These are phyloP conservation scores for Azolla pinnata DNA, from an alignment of 75 land plant genomes.

Conservation along the genomic window DNA sequence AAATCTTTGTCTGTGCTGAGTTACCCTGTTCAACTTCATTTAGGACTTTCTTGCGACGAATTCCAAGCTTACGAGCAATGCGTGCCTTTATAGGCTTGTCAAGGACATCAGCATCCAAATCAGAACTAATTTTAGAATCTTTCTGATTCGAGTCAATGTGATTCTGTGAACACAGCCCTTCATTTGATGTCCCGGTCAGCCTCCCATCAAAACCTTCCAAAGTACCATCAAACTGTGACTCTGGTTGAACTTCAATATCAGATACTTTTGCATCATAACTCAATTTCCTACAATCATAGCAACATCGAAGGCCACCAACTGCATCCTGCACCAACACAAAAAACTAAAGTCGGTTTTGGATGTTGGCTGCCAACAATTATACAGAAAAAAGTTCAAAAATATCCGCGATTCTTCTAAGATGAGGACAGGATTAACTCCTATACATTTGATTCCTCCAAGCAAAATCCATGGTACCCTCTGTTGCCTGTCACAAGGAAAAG, in stretches of 20 bases:
- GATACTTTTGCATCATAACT: neutral
- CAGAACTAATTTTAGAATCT: neutral
- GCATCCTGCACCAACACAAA: neutral
- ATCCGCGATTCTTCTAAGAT: too few species aligned
- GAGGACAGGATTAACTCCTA: neutral
- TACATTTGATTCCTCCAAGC: neutral
- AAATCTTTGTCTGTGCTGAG: too few species aligned
- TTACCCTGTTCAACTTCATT: neutral
- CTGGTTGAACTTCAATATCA: neutral
- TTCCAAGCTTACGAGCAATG: neutral
- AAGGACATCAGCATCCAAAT: neutral
- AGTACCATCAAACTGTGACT: too few species aligned
- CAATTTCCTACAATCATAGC: neutral
- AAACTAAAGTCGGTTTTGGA: neutral
- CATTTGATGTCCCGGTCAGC: constrained; percentile 1
- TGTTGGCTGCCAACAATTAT: too few species aligned
- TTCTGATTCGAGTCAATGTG: neutral
- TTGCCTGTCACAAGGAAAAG: neutral
- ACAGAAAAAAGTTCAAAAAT: too few species aligned
- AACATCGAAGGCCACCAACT: neutral
- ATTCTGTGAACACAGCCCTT: too few species aligned
- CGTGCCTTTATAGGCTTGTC: neutral
- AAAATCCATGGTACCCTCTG: neutral
- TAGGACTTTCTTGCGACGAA: constrained; percentile 1
- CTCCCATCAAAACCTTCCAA: neutral